These are phyloP conservation scores for Trichoderma koningiopsis DNA, from an alignment of 2,329 filamentous ascomycete species.

Conservation along the genomic window DNA sequence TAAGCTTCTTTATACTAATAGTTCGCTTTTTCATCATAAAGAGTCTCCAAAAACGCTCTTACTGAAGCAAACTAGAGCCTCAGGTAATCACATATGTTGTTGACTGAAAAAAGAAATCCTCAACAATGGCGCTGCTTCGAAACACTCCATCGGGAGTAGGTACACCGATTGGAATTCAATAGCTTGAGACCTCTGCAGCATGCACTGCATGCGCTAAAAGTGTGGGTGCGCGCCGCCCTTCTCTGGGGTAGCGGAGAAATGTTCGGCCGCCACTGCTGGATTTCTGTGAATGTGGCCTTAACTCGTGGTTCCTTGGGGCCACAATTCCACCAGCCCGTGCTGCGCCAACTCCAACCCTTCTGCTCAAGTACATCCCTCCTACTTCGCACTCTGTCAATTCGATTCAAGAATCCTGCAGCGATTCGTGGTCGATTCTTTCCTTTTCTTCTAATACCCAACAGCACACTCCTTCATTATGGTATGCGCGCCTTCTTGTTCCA, in stretches of 20 bases:
- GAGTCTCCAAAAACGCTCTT: background rate
- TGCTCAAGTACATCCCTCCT: slow-evolving; percentile 30
- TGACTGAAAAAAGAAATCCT: background rate
- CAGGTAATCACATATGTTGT: background rate
- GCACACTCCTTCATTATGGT: slow-evolving; percentile 38
- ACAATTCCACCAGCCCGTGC: slow-evolving; percentile 34
- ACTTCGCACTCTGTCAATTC: slow-evolving; percentile 29
- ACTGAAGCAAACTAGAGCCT: background rate
- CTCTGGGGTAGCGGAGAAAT: slow-evolving; percentile 37
- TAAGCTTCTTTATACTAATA: background rate
- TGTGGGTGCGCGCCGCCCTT: background rate
- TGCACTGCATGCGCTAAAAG: background rate
- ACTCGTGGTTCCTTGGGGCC: slow-evolving; percentile 36
- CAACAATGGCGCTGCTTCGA: background rate
- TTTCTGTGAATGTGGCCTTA: slow-evolving; percentile 51
- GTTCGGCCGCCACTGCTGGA: slow-evolving; percentile 35
- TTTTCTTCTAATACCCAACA: slow-evolving; percentile 25
- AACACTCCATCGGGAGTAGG: background rate
- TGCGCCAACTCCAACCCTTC: slow-evolving; percentile 29
- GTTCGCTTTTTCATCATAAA: background rate
- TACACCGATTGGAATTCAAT: background rate
- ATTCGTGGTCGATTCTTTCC: slow-evolving; percentile 33
- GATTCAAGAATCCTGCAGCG: slow-evolving; percentile 40
- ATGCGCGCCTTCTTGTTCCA: slow-evolving; percentile 27
- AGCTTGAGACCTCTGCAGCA: background rate